phyloP scores from a whole-genome alignment of 495 filamentous ascomycete genomes.

The Podospora anserina region DNA sequence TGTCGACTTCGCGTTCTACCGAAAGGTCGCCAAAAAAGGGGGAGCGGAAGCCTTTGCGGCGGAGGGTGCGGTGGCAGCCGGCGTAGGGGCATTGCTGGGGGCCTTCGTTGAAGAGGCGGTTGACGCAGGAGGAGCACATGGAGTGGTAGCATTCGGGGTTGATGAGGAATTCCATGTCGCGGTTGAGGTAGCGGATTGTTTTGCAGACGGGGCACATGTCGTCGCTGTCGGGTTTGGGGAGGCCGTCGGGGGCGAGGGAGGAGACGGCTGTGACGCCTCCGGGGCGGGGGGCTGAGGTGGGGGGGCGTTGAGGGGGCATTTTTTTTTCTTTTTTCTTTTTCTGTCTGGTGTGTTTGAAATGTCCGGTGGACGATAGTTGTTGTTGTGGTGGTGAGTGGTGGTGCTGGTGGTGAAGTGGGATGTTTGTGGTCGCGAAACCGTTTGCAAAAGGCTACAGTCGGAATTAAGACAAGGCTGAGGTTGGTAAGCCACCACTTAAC shows the following conservation, averaged over 20 bases:
- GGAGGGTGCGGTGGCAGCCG: conserved; percentile 77
- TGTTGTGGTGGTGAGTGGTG: too few relatives aligned
- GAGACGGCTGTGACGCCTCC: conserved; percentile 1
- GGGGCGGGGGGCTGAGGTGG: conserved; percentile 7
- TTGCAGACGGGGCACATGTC: conserved; percentile 98
- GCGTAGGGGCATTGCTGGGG: conserved; percentile 88
- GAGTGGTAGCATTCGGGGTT: conserved; percentile 99
- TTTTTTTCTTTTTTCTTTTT: conserved; percentile 7
- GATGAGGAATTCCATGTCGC: conserved; percentile 87
- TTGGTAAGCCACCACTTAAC: too few relatives aligned
- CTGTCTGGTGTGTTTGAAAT: too few relatives aligned
- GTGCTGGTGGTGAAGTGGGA: too few relatives aligned
- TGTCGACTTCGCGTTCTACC: conserved; percentile 93
- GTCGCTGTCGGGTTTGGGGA: conserved; percentile 35
- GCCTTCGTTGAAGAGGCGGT: conserved; percentile 86
- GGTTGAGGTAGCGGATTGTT: conserved; percentile 89
- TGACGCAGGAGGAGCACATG: conserved; percentile 94
- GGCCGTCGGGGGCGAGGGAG: conserved; percentile 15
- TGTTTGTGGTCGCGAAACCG: too few relatives aligned
- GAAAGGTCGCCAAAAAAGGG: conserved; percentile 88
- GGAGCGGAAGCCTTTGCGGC: conserved; percentile 75
- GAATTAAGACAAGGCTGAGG: too few relatives aligned
- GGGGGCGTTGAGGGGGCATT: conserved; percentile 13
- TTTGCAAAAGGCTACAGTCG: too few relatives aligned
- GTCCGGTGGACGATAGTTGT: too few relatives aligned